Evolutionary conservation across 2,329 filamentous ascomycete species (phyloP).

Genomic region (Sordariomycetes sp.): DNA sequence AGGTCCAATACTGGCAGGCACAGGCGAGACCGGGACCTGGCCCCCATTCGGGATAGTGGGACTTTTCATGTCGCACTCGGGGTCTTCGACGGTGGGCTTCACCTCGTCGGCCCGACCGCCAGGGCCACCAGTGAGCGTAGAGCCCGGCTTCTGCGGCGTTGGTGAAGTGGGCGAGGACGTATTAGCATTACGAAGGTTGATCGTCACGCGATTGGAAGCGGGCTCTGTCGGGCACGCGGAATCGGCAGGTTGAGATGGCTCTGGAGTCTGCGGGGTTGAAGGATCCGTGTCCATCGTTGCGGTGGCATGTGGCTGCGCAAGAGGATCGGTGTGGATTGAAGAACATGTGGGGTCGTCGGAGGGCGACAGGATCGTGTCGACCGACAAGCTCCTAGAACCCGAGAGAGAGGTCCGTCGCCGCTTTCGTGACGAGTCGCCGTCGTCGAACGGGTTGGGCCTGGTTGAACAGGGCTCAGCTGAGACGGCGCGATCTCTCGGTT

Average conservation of each 20-base stretch:
- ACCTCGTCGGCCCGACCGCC: conserved; percentile 15
- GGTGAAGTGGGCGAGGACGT: conserved; percentile 5
- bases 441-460: conserved; percentile 50
- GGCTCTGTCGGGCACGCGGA: conserved; percentile 17
- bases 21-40: neutral
- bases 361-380: conserved; percentile 24
- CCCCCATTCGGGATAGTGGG: neutral
- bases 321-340: conserved; percentile 14
- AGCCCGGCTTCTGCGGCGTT: neutral
- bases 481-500: conserved; percentile 42
- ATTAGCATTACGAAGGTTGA: conserved; percentile 38
- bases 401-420: conserved; percentile 46
- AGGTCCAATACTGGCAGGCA: conserved; percentile 11
- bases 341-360: conserved; percentile 16
- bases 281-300: conserved; percentile 28
- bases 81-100: conserved; percentile 30
- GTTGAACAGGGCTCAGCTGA: conserved; percentile 51
- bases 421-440: conserved; percentile 45
- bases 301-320: conserved; percentile 15
- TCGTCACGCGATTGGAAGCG: conserved; percentile 44
- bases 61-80: conserved; percentile 22
- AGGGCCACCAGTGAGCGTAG: neutral
- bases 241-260: neutral
- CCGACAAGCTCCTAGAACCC: conserved; percentile 38
- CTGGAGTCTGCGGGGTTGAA: conserved; percentile 10